A percentile compares a stretch with the other conserved stretches of the same genome.
Evolutionary conservation across 768 basidiomycete species (phyloP).

Genomic region (Pleurotus djamor): DNA sequence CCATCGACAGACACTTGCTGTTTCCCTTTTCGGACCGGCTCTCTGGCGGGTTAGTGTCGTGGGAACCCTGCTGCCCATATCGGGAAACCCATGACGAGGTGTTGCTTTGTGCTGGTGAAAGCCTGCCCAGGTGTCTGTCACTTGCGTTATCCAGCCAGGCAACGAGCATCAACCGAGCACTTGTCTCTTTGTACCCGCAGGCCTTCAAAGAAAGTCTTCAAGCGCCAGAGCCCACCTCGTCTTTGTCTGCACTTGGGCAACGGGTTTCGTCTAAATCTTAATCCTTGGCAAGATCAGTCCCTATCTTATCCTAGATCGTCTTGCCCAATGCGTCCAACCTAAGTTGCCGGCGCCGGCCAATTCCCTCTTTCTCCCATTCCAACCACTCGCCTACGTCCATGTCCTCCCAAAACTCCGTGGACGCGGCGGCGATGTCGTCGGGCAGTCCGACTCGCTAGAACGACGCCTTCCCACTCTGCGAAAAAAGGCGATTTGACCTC

Average conservation of each 20-base stretch:
- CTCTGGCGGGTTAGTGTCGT: constrained; percentile 9
- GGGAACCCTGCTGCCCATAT: constrained; percentile 11
- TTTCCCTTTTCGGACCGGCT: constrained; percentile 25
- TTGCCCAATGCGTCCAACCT: constrained; percentile 7
- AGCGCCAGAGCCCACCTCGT: background rate
- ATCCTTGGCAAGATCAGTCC: constrained; percentile 13
- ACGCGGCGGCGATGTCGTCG: background rate
- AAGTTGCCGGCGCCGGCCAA: constrained; percentile 21
- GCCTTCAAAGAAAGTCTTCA: background rate
- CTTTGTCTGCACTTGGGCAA: background rate
- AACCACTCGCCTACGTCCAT: background rate
- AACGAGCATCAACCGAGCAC: too few relatives aligned
- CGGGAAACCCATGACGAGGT: background rate
- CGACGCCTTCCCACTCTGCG: background rate
- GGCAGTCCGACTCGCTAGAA: background rate
- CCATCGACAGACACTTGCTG: constrained; percentile 28
- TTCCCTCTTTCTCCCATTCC: constrained; percentile 11
- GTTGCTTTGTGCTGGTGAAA: too few relatives aligned
- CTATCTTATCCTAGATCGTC: constrained; percentile 29
- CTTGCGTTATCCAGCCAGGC: too few relatives aligned
- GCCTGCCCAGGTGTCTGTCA: too few relatives aligned
- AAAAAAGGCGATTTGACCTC: too few relatives aligned
- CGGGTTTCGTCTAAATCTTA: constrained; percentile 11
- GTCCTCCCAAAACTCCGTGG: background rate
- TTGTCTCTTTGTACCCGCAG: too few relatives aligned